Base-by-base conservation (phyloP, 2,329 filamentous ascomycete genomes). In the Arthrobotrys entomopaga region DNA sequence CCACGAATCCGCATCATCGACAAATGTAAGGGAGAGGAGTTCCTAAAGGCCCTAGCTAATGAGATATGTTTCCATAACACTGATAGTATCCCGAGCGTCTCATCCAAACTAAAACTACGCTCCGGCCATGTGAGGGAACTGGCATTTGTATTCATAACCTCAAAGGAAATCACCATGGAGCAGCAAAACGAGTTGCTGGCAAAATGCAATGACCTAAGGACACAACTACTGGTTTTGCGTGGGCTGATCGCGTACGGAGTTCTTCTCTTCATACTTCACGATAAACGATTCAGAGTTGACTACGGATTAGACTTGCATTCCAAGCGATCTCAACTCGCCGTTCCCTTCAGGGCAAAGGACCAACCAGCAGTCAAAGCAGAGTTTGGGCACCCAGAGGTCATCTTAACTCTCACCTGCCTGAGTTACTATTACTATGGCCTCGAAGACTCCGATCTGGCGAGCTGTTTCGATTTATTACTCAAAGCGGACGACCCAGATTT, bases 251-350 rank as follows among this genome's bases (percentile, higher is more conserved):
- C 86, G 0, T 79, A 82, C 0, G 85, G 87, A 0, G 81, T 91
- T 0, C 77, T 91, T 0, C 77, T 77, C 0, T 89, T 88, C 67
- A 81, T 81, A 0, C 80, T 91, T 0, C 79, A 80, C 0, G 80
- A 85, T 8, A 91, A 90, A 77, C 81, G 88, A 1, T 91, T 87
- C 86, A 80, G 86, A 2, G 88, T 91, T 0, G 85, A 90, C 61
- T 91, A 88, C 69, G 89, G 89, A 0, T 81, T 86, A 0, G 84
- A 87, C 77, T 69, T 77, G 0, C 6, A 11, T 22, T 13, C 22
- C 16, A 78, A 75, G 0, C 79, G 86, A 2, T 76, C 76, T 0
- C 84, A 83, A 0, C 82, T 90, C 0, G 85, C 86, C 0, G 86
- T 90, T 0, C 88, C 87, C 0, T 90, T 85, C 75, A 82, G 82